A percentile compares a stretch with the other conserved stretches of the same genome.
phyloP scores from a whole-genome alignment of 108 stramenopile species.

The Nitzschia sp. region DNA sequence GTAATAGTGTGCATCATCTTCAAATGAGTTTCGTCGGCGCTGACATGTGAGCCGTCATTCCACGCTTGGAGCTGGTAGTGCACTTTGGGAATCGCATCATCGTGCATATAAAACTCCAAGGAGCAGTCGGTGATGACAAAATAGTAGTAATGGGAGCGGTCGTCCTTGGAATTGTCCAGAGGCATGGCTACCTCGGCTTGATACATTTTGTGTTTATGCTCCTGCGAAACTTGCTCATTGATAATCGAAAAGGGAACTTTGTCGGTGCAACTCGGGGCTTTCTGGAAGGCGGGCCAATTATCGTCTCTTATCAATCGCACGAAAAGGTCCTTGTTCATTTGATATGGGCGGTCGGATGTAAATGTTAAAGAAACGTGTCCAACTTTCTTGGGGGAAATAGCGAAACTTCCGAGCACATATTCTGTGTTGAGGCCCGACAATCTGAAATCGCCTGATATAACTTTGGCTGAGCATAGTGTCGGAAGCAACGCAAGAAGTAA shows the following conservation, averaged over 20 bases:
- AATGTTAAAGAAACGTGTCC: constrained; percentile 37
- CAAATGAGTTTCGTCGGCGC: constrained; percentile 75
- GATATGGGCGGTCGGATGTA: constrained; percentile 51
- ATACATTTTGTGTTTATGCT: constrained; percentile 37
- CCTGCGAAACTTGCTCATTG: constrained; percentile 17
- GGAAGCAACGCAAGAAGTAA: neutral
- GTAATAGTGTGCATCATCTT: constrained; percentile 54
- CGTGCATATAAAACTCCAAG: constrained; percentile 66
- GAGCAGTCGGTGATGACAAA: constrained; percentile 78
- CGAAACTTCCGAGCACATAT: constrained; percentile 70
- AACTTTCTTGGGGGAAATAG: constrained; percentile 44
- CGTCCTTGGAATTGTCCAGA: constrained; percentile 34
- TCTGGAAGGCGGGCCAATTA: constrained; percentile 57
- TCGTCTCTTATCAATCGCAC: constrained; percentile 65
- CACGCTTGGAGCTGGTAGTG: constrained; percentile 48
- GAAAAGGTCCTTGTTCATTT: constrained; percentile 47
- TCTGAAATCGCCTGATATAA: constrained; percentile 51
- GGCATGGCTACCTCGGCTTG: constrained; percentile 26
- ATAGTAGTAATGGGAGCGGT: constrained; percentile 67
- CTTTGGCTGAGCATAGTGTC: constrained; percentile 32
- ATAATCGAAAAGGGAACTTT: constrained; percentile 31
- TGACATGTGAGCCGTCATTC: constrained; percentile 61
- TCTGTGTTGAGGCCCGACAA: constrained; percentile 69
- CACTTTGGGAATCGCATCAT: constrained; percentile 56
- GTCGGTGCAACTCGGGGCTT: constrained; percentile 59